These are phyloP conservation scores for Prunus salicina DNA, from an alignment of 306 rosid species.

Conservation along the genomic window DNA sequence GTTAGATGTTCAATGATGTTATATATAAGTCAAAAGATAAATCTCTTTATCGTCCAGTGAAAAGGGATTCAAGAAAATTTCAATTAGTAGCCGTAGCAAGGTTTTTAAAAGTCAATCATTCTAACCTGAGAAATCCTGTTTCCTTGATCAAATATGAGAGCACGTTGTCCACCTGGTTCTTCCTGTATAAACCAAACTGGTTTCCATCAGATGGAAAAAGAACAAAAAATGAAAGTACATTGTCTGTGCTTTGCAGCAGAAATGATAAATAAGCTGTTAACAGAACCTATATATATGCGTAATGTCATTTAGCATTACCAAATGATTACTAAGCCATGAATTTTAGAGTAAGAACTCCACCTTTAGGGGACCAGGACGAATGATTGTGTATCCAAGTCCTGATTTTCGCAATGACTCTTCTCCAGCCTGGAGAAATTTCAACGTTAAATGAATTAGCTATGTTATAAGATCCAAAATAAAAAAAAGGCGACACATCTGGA, in stretches of 20 bases:
- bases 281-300: not conserved
- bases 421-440: conserved; percentile 64
- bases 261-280: not conserved
- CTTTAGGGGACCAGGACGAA: conserved; percentile 97
- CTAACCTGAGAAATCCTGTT: conserved; percentile 91
- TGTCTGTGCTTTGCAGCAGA: not conserved
- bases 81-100: not conserved
- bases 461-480: not conserved
- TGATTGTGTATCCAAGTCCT: conserved; percentile 91
- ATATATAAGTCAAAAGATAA: not conserved
- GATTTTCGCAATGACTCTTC: conserved; percentile 92
- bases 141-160: conserved; percentile 93
- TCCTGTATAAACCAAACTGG: conserved; percentile 46
- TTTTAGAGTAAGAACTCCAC: conserved; percentile 36
- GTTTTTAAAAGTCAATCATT: not conserved
- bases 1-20: not conserved
- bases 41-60: not conserved
- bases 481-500: too few species aligned
- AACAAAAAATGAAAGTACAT: not conserved
- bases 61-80: not conserved
- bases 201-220: not conserved
- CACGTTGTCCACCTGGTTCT: conserved; percentile 98
- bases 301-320: not conserved
- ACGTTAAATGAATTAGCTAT: conserved; percentile 22
- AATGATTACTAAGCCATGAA: too few species aligned